Base-by-base conservation (phyloP, 2,329 filamentous ascomycete genomes). In the Fusarium citri region DNA sequence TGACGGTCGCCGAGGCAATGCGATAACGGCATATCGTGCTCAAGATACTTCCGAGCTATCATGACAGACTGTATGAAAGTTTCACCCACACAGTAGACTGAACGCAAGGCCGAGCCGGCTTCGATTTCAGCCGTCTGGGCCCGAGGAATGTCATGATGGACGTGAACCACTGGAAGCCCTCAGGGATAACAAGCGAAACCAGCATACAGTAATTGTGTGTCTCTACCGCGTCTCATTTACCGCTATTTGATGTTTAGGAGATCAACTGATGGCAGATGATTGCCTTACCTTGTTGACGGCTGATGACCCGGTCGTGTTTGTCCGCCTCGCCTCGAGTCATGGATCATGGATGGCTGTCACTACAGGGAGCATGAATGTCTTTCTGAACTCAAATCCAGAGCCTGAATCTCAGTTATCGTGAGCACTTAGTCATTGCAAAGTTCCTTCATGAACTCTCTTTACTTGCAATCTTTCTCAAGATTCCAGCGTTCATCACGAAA, bases 1-100 rank as follows among this genome's bases (percentile, higher is more conserved):
- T 74, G 64, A 64, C 56, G 64, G 77, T 78, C 74, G 64, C 77
- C 74, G 61, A 71, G 74, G 72, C 77, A 75, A 79, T 79, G 73
- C 77, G 77, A 78, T 78, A 78, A 78, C 73, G 70, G 70, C 66
- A 74, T 43, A 53, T 57, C 53, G 59, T 51, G 55, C 57, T 48
- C 53, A 28, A 66, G 74, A 67, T 73, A 76, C 73, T 60, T 72
- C 37, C 22, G 28, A 74, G 73, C 56, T 70, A 64, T 71, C 72
- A 72, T 74, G 69, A 71, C 64, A 55, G 60, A 59, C 74, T 41
- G 73, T 76, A 68, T 63, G 48, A 69, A 22, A 6, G 42, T 14
- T 8, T 6, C 0, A 14, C 3, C 8, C 20, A 14, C 49, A 53
- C 49, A 11, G 49, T 53, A 25, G 10, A 37, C 9, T 42, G 5